phyloP scores from a whole-genome alignment of 2,329 filamentous ascomycete species.

The Fusarium citri region DNA sequence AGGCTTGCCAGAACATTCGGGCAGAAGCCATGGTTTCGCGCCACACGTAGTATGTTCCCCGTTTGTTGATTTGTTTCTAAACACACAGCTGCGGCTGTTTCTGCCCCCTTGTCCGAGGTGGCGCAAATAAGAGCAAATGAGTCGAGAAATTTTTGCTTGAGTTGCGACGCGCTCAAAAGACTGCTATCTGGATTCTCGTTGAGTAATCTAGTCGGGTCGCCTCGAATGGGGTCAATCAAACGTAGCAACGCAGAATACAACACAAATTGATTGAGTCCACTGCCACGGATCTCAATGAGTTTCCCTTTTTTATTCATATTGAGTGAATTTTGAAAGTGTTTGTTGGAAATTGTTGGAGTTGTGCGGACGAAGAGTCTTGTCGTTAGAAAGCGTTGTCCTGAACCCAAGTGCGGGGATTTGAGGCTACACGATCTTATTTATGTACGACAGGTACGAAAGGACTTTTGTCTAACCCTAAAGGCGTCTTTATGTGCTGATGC shows the following conservation, averaged over 20 bases:
- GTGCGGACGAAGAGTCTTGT: too few species aligned
- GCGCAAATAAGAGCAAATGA: slow-evolving; percentile 50
- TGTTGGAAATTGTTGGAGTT: too few species aligned
- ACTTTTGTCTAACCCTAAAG: too few species aligned
- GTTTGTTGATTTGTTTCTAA: slow-evolving; percentile 39
- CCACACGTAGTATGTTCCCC: slow-evolving; percentile 25
- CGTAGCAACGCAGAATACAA: neutral
- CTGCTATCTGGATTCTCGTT: slow-evolving; percentile 3
- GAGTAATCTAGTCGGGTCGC: slow-evolving; percentile 7
- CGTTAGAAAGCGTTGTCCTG: too few species aligned
- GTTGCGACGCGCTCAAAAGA: slow-evolving; percentile 4
- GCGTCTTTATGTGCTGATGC: too few species aligned
- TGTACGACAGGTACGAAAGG: too few species aligned
- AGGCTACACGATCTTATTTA: too few species aligned
- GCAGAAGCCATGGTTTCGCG: slow-evolving; percentile 45
- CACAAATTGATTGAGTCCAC: slow-evolving; percentile 10
- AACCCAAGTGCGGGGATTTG: too few species aligned
- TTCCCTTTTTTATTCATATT: too few species aligned
- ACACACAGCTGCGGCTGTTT: slow-evolving; percentile 49
- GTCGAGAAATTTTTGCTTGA: slow-evolving; percentile 49
- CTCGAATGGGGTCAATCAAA: slow-evolving; percentile 22
- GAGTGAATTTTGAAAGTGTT: too few species aligned
- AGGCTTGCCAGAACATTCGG: neutral
- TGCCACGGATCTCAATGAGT: too few species aligned
- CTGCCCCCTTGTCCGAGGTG: slow-evolving; percentile 31